Percentiles rank a stretch among this genome's conserved stretches.
phyloP scores from a whole-genome alignment of 2,329 filamentous ascomycete species.

The Ilyonectria robusta region DNA sequence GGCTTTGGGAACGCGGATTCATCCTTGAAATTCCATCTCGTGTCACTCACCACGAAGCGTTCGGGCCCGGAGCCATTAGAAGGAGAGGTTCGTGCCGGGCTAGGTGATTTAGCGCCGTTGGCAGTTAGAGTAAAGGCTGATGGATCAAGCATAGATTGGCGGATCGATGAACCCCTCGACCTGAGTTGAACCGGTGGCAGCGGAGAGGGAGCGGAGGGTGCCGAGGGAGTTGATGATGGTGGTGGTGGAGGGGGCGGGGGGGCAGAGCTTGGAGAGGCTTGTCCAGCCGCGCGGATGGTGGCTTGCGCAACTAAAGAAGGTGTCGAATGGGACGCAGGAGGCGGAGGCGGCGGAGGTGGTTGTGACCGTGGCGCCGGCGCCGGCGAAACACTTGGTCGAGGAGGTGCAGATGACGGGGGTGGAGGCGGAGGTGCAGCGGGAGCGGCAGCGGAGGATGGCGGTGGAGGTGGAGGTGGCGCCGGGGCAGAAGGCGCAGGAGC shows the following conservation, averaged over 20 bases:
- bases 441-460: conserved; percentile 57
- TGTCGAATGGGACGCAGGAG: conserved; percentile 44
- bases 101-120: conserved; percentile 71
- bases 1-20: conserved; percentile 89
- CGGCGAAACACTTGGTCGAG: conserved; percentile 55
- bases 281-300: conserved; percentile 60
- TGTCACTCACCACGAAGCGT: conserved; percentile 78
- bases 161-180: conserved; percentile 63
- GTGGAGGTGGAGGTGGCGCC: conserved; percentile 55
- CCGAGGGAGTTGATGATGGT: conserved; percentile 56
- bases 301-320: conserved; percentile 61
- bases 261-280: conserved; percentile 55
- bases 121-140: conserved; percentile 81
- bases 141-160: conserved; percentile 78
- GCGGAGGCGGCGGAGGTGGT: conserved; percentile 50
- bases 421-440: conserved; percentile 57
- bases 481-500: conserved; percentile 54
- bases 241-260: conserved; percentile 56
- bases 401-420: conserved; percentile 56
- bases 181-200: conserved; percentile 55
- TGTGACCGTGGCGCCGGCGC: conserved; percentile 50
- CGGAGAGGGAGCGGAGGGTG: conserved; percentile 58
- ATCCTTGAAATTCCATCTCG: conserved; percentile 88
- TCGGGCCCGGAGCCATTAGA: conserved; percentile 49
- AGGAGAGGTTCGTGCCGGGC: conserved; percentile 57